phyloP scores from a whole-genome alignment of 768 basidiomycete genomes.

The Chalciporus piperatus region DNA sequence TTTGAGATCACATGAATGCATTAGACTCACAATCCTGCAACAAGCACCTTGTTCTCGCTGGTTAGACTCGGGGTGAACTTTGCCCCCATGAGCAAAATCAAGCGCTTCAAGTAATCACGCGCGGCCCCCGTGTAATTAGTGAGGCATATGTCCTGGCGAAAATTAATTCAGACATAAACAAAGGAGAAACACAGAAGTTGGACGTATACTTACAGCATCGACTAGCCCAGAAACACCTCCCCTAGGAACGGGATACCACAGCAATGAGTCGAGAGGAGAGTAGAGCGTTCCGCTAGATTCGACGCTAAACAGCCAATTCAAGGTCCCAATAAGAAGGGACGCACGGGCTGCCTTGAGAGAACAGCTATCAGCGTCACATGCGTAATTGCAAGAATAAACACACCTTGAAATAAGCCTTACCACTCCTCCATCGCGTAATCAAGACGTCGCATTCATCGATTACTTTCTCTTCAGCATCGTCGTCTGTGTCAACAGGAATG shows the following conservation, averaged over 20 bases:
- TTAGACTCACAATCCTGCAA: constrained; percentile 74
- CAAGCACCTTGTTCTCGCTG: constrained; percentile 70
- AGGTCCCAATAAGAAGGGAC: constrained; percentile 56
- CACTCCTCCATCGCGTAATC: constrained; percentile 67
- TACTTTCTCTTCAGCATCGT: constrained; percentile 28
- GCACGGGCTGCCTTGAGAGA: constrained; percentile 50
- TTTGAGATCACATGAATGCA: neutral
- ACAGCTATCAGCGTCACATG: neutral
- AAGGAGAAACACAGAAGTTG: neutral
- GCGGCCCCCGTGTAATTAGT: constrained; percentile 88
- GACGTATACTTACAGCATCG: constrained; percentile 49
- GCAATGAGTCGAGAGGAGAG: constrained; percentile 67
- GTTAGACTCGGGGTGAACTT: constrained; percentile 82
- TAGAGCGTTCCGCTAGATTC: constrained; percentile 59
- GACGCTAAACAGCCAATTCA: constrained; percentile 83
- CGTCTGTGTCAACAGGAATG: constrained; percentile 44
- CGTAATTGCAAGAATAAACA: neutral
- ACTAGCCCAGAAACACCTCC: constrained; percentile 57
- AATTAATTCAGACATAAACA: neutral
- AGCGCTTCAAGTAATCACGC: constrained; percentile 82
- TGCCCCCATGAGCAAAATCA: constrained; percentile 76
- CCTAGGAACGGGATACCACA: constrained; percentile 82
- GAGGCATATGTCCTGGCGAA: constrained; percentile 66
- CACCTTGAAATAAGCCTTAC: constrained; percentile 69
- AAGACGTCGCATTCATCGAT: constrained; percentile 64